Evolutionary conservation across 805 yeast species (phyloP).

Genomic region (Tetrapisispora fleetii): DNA sequence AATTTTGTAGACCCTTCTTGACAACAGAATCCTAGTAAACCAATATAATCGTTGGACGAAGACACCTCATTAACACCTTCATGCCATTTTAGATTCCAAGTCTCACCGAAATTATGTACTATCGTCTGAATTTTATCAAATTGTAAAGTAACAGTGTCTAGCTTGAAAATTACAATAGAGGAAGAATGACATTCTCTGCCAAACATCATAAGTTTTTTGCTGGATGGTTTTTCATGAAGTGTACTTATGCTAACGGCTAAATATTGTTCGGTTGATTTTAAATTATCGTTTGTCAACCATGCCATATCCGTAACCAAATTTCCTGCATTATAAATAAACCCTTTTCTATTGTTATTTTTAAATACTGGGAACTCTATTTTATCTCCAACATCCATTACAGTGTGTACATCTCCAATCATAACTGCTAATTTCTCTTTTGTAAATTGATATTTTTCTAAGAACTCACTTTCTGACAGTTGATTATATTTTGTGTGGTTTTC

Average conservation of each 20-base stretch:
- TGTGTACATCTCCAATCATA: slow-evolving; percentile 14
- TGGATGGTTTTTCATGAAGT: slow-evolving; percentile 21
- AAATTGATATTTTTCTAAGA: slow-evolving; percentile 19
- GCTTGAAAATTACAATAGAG: slow-evolving; percentile 38
- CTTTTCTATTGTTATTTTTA: slow-evolving; percentile 26
- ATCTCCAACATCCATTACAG: slow-evolving; percentile 12
- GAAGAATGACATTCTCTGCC: slow-evolving; percentile 27
- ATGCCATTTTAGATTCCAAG: slow-evolving; percentile 29
- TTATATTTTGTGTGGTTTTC: slow-evolving; percentile 8
- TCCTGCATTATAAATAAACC: slow-evolving; percentile 40
- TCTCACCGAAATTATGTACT: slow-evolving; percentile 37
- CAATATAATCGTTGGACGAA: slow-evolving; percentile 19
- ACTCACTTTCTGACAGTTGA: slow-evolving; percentile 16
- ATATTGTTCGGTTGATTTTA: slow-evolving; percentile 25
- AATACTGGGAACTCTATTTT: slow-evolving; percentile 23
- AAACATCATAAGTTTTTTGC: slow-evolving; percentile 21
- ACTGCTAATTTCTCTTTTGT: slow-evolving; percentile 12
- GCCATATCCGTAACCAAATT: slow-evolving; percentile 42
- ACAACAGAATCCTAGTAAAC: slow-evolving; percentile 42
- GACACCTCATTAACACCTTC: slow-evolving; percentile 20
- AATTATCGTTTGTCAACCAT: slow-evolving; percentile 37
- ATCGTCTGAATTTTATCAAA: slow-evolving; percentile 27
- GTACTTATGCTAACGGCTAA: slow-evolving; percentile 44
- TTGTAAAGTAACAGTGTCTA: slow-evolving; percentile 23
- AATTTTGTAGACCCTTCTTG: slow-evolving; percentile 50